Evolutionary conservation across 163 green algal genomes (phyloP), one percentile per base, ranked within the genome.

Genomic region (Chlamydomonas reinhardtii): DNA sequence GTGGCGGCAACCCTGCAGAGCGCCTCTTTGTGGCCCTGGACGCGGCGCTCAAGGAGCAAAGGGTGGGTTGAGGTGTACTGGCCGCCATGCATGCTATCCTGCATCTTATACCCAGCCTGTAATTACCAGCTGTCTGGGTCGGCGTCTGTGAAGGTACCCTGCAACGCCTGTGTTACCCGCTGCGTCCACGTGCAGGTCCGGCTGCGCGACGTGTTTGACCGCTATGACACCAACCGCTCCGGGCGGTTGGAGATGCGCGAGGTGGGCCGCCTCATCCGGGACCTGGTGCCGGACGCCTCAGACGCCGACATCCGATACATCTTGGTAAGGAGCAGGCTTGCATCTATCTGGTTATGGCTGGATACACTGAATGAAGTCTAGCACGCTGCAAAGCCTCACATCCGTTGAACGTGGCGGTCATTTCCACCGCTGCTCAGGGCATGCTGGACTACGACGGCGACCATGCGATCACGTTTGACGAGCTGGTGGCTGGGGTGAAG

Each of bases 401-500:
- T 8, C 39, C 39, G 39, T 8, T 48, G 39, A 5, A 48, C 39
- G 39, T 48, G 39, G 39, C 39, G 39, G 39, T 48, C 39, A 14
- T 5, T 48, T 48, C 39, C n/a, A n/a, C n/a, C 39, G 39, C 39
- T 5, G 39, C 4, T 14, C 78, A 90, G 86, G 86, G 74, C 17
- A 86, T 89, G 85, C 27, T 89, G 56, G 85, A 89, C 54, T 61
- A 62, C 22, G 85, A 89, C 71, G 85, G 76, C 15, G 85, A 89
- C 56, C 52, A 34, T 0, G 71, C 34, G 8, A 62, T 89, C 56
- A 69, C 59, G n/a, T 82, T 59, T 16, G 65, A 84, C 12, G 85
- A 89, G 85, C 76, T 89, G 24, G 0, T 78, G 65, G 56, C 59
- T 1, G 85, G 76, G 19, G 70, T 89, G 24, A 32, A 68, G 43